Conservation (phyloP, 2,329 filamentous ascomycete species). For the Sporothrix pallida region DNA sequence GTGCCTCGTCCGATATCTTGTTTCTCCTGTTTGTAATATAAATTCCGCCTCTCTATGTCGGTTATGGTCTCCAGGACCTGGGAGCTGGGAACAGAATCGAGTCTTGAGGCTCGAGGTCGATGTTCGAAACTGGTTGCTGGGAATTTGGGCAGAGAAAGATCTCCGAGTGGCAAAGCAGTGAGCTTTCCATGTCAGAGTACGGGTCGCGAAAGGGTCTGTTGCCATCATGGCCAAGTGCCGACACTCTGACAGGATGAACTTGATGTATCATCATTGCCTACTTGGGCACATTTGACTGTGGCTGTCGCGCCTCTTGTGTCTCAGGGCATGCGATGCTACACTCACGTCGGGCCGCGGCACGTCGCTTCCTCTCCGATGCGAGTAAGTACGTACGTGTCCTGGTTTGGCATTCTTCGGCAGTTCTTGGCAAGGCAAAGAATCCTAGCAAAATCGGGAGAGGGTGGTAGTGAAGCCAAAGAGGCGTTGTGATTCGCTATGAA, state of each 20-base stretch:
- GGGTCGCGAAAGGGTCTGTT: background rate
- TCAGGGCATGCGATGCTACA: background rate
- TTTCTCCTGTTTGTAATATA: background rate
- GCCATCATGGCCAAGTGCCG: background rate
- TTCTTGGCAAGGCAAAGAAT: slow-evolving; percentile 14
- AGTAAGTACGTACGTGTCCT: background rate
- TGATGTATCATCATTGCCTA: background rate
- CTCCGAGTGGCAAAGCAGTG: background rate
- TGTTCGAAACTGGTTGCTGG: background rate
- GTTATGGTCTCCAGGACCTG: background rate
- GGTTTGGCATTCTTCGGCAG: background rate
- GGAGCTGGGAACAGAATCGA: background rate
- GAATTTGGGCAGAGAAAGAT: background rate
- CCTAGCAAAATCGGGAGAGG: background rate
- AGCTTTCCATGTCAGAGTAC: background rate
- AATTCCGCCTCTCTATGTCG: background rate
- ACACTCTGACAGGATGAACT: background rate
- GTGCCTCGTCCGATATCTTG: slow-evolving; percentile 4
- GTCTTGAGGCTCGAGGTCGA: background rate
- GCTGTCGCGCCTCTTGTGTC: background rate
- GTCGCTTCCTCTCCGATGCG: background rate
- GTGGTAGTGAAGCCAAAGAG: background rate
- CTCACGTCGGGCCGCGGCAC: background rate
- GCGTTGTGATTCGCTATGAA: slow-evolving; percentile 15
- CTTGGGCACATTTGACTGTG: background rate